These are phyloP conservation scores for Globisporangium radiosum DNA, from an alignment of 352 stramenopile genomes.

Conservation along the genomic window DNA sequence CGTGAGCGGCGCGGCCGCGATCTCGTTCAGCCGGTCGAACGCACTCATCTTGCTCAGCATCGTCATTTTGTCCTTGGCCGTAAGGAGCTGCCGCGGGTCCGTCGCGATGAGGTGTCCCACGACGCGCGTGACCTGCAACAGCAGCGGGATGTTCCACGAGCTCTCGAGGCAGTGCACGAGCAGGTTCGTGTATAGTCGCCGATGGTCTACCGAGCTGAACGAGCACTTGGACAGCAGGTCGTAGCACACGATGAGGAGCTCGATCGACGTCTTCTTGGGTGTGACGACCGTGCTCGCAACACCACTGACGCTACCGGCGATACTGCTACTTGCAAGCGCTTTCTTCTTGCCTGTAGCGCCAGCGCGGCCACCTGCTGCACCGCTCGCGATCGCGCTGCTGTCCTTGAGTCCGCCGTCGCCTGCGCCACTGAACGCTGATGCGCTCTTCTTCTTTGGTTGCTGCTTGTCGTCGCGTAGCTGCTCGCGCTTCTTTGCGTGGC, in stretches of 20 bases:
- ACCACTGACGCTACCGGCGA: too few species aligned
- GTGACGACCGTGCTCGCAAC: background rate
- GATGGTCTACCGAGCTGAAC: conserved; percentile 62
- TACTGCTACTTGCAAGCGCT: background rate
- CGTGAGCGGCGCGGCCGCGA: conserved; percentile 72
- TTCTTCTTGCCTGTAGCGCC: conserved; percentile 35
- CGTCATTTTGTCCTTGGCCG: conserved; percentile 85
- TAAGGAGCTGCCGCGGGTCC: conserved; percentile 54
- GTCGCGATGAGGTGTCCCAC: conserved; percentile 59
- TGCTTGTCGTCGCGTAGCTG: conserved; percentile 42
- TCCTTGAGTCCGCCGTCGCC: conserved; percentile 17
- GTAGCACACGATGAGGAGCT: conserved; percentile 78
- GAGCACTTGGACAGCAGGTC: conserved; percentile 73
- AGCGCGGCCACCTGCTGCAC: conserved; percentile 1
- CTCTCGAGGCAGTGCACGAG: conserved; percentile 82
- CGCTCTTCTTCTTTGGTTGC: conserved; percentile 42
- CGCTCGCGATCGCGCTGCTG: background rate
- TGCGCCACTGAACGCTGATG: background rate
- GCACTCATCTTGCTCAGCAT: conserved; percentile 81
- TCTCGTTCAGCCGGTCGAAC: conserved; percentile 83
- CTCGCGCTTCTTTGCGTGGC: conserved; percentile 56
- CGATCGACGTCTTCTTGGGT: conserved; percentile 63
- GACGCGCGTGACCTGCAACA: conserved; percentile 81
- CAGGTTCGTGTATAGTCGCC: conserved; percentile 77
- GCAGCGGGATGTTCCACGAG: conserved; percentile 75